These are phyloP conservation scores for Wickerhamiella domercqiae DNA, from an alignment of 805 yeast species.

Conservation along the genomic window DNA sequence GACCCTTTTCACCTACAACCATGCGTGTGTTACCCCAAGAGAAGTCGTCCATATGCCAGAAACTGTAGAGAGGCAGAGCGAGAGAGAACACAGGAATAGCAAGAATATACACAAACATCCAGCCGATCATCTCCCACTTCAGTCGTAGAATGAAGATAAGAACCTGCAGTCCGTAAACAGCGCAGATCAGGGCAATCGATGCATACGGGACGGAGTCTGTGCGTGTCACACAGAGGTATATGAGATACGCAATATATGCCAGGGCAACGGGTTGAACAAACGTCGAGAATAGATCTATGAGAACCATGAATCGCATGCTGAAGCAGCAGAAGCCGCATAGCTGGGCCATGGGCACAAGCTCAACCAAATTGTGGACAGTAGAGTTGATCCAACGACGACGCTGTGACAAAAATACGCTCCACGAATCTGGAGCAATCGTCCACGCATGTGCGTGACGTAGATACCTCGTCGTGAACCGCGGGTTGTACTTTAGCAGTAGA, in stretches of 20 bases:
- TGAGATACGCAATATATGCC: slow-evolving; percentile 32
- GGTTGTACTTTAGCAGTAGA: slow-evolving; percentile 40
- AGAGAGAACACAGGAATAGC: slow-evolving; percentile 48
- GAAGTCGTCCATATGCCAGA: slow-evolving; percentile 53
- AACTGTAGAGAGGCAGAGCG: slow-evolving; percentile 41
- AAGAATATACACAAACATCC: slow-evolving; percentile 40
- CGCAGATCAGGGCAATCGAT: slow-evolving; percentile 38
- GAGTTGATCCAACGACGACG: slow-evolving; percentile 58
- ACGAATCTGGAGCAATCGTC: slow-evolving; percentile 44
- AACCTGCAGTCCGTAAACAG: slow-evolving; percentile 46
- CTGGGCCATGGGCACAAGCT: slow-evolving; percentile 41
- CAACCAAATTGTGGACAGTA: slow-evolving; percentile 47
- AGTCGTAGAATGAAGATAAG: slow-evolving; percentile 34
- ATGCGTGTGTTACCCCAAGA: slow-evolving; percentile 54
- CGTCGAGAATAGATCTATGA: slow-evolving; percentile 43
- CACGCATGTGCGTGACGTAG: slow-evolving; percentile 44
- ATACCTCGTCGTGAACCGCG: slow-evolving; percentile 39
- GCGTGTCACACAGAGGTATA: slow-evolving; percentile 34
- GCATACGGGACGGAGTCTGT: slow-evolving; percentile 37
- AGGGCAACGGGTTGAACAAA: slow-evolving; percentile 47
- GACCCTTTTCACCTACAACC: slow-evolving; percentile 37
- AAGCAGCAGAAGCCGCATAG: slow-evolving; percentile 54
- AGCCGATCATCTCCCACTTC: slow-evolving; percentile 34
- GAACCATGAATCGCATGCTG: slow-evolving; percentile 45
- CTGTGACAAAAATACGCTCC: slow-evolving; percentile 43